Base-by-base conservation (phyloP, 2,329 filamentous ascomycete genomes). In the Emmonsia crescens region DNA sequence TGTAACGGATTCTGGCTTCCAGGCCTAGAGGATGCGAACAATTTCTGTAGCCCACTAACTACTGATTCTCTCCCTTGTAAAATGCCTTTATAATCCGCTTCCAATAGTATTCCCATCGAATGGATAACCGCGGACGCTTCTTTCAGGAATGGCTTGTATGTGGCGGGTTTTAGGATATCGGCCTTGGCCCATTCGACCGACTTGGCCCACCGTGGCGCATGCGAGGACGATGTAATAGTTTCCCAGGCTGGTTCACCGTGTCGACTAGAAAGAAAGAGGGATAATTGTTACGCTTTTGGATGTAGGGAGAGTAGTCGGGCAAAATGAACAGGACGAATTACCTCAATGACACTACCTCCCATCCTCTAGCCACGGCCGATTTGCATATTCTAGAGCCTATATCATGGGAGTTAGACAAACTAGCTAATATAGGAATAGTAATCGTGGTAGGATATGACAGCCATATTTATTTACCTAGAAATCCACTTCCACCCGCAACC, bases 41-140 rank as follows among this genome's bases (percentile, higher is more conserved):
- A 90, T 68, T 88, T 86, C 64, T 84, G 83, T 16, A 99, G 78
- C 1, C 91, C 93, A 6, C 85, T 76, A 59, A 96, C 76, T n/a
- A 91, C 85, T 0, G 89, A 91, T 70, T 96, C 92, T 63, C 84
- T 85, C 58, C 94, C 94, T 24, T 85, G 87, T 31, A 99, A 73
- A 19, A 96, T 87, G 67, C 89, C 89, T 77, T 99, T 99, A 84
- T 99, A 99, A 79, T 99, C 94, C 57, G 92, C 91, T 79, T 99
- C 94, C 10, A 99, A 84, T 21, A 99, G 82, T 69, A 99, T 96
- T 10, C 94, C 94, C 88, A 97, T 92, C 70, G 83, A 91, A 80
- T 99, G 94, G 55, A 99, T 88, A 31, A 97, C 92, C 61, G 86
- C 92, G 73, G 91, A 85, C 64, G 91, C 89, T 61, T 83, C 85